phyloP scores from a whole-genome alignment of 768 basidiomycete species.

The Paxillus rubicundulus region DNA sequence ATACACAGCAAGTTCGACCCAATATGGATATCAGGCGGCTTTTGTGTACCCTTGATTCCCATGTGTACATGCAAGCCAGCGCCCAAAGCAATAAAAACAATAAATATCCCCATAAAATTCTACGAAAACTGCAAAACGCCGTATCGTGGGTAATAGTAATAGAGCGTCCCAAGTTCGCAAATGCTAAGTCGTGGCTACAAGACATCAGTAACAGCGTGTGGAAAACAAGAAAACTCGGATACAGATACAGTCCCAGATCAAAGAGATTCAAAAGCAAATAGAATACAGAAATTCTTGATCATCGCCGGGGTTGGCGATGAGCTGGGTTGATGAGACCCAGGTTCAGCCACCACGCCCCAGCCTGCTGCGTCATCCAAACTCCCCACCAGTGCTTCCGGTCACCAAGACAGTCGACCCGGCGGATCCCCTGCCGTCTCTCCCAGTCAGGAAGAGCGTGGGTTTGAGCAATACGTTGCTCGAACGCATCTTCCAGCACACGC shows the following conservation, averaged over 20 bases:
- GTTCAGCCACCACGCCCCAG: constrained; percentile 45
- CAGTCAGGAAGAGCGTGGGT: constrained; percentile 40
- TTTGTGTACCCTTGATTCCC: no score
- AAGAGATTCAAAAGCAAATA: no score
- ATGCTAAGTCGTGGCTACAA: no score
- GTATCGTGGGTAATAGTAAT: no score
- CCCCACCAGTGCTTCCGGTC: constrained; percentile 46
- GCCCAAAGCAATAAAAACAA: neutral
- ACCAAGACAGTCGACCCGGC: constrained; percentile 51
- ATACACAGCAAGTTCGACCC: neutral
- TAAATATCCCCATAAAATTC: no score
- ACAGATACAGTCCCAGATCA: no score
- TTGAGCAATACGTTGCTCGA: constrained; percentile 35
- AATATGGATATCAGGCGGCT: neutral
- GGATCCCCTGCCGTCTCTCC: constrained; percentile 40
- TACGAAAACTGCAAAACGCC: no score
- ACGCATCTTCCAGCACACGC: constrained; percentile 25
- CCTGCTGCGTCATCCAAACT: constrained; percentile 26
- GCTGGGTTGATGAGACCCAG: constrained; percentile 38
- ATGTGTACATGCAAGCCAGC: no score
- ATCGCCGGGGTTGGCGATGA: neutral
- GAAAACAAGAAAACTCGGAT: no score
- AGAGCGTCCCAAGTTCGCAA: no score
- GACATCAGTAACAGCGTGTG: no score
- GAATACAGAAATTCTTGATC: neutral